Evolutionary conservation across 306 rosid species (phyloP), one percentile per base, ranked within the genome.

Genomic region (Lotus japonicus): DNA sequence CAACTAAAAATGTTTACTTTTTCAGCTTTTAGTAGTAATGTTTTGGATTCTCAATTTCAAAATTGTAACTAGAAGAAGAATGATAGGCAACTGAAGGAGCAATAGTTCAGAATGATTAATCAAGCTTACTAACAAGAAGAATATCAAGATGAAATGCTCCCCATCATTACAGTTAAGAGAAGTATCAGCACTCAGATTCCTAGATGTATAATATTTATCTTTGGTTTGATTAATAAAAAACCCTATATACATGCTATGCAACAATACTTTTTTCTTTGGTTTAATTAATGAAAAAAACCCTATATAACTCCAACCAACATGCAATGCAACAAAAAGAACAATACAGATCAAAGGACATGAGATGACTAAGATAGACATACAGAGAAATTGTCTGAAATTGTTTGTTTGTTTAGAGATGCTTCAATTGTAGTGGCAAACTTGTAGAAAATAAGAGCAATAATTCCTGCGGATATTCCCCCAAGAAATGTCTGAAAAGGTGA

Each of bases 371-470:
- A 6, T 31, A 31, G 64, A 78, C 84, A 35, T 79, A 94, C 99
- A 58, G 99, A 86, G 76, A 80, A 86, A 78, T 73, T 91, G 78
- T 90, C 92, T 1, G 99, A 88, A 43, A 94, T 56, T 2, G 99
- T 57, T 72, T 90, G 97, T 58, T 89, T 87, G 72, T 81, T 87
- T 17, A 94, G 89, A 72, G 88, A 19, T 4, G 95, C 96, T 82
- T 94, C 99, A 5, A 94, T 83, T 26, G 94, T 94, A 16, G 85
- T 82, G 68, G 96, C 82, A 77, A 94, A 94, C 74, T 86, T 94
- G 54, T 86, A 94, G 48, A 94, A 85, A 78, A 94, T 81, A 52
- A 90, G 83, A 28, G 97, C 85, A 64, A 94, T 86, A 23, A 87
- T 75, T 21, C 95, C 99, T 0, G 99, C 99, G 7, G 96, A 65